Conservation (phyloP, 2,329 filamentous ascomycete species). For the Aureobasidium musti region DNA sequence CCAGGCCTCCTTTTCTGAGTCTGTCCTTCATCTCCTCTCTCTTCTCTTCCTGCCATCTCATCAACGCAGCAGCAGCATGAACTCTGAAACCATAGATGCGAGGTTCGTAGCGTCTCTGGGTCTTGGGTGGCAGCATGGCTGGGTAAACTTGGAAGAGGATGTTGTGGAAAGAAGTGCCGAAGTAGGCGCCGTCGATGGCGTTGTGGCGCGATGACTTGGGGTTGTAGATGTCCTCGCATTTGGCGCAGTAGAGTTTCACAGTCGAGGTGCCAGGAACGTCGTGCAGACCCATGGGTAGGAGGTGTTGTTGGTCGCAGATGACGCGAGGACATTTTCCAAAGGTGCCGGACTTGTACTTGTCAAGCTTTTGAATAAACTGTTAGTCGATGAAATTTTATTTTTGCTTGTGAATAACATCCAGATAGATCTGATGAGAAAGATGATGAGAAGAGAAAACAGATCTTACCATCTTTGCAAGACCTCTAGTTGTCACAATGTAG, state of each 20-base stretch:
- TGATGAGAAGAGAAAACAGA: neutral
- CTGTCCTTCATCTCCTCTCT: constrained; percentile 80
- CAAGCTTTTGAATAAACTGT: constrained; percentile 62
- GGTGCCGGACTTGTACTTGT: constrained; percentile 98
- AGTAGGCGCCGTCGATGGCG: constrained; percentile 95
- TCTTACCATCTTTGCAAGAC: constrained; percentile 90
- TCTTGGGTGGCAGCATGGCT: constrained; percentile 82
- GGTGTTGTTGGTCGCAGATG: constrained; percentile 87
- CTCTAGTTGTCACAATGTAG: constrained; percentile 94
- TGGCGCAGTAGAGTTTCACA: constrained; percentile 95
- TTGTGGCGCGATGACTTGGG: constrained; percentile 96
- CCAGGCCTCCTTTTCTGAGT: constrained; percentile 67
- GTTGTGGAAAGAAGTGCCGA: constrained; percentile 97
- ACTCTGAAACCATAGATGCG: constrained; percentile 95
- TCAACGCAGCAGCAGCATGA: constrained; percentile 81
- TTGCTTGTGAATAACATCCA: neutral
- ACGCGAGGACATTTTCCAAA: constrained; percentile 98
- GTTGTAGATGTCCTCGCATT: constrained; percentile 98
- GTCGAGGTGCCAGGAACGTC: constrained; percentile 85
- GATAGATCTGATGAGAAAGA: neutral
- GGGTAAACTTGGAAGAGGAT: constrained; percentile 99
- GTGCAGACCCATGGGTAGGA: constrained; percentile 91
- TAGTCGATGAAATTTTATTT: neutral
- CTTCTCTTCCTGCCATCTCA: constrained; percentile 84
- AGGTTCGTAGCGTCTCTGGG: constrained; percentile 80